These are phyloP conservation scores for Aspergillus tamarii DNA, from an alignment of 2,329 filamentous ascomycete genomes.

Conservation along the genomic window DNA sequence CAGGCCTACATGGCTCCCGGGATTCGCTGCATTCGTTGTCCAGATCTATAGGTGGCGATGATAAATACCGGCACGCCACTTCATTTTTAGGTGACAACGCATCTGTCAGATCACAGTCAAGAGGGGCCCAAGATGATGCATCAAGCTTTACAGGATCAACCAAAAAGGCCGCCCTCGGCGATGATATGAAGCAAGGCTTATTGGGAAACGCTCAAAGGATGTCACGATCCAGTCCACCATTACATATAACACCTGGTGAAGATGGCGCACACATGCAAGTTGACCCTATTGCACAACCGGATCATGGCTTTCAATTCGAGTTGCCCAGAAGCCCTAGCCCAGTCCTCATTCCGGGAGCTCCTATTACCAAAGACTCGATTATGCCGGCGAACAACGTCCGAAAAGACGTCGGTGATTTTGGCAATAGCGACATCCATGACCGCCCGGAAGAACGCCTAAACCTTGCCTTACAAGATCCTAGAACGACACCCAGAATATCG, in stretches of 20 bases:
- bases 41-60: conserved; percentile 73
- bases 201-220: conserved; percentile 61
- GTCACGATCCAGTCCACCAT: conserved; percentile 56
- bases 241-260: conserved; percentile 27
- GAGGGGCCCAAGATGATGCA: conserved; percentile 48
- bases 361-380: conserved; percentile 14
- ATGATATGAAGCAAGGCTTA: conserved; percentile 56
- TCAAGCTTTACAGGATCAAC: conserved; percentile 59
- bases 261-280: conserved; percentile 9
- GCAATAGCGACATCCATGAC: conserved; percentile 17
- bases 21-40: conserved; percentile 88
- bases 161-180: conserved; percentile 42
- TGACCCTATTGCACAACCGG: conserved; percentile 19
- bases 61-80: conserved; percentile 74
- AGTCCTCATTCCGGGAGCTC: conserved; percentile 20
- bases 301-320: conserved; percentile 26
- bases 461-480: conserved; percentile 25
- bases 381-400: conserved; percentile 7
- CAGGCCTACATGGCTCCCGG: conserved; percentile 73
- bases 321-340: conserved; percentile 26
- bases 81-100: conserved; percentile 55
- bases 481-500: conserved; percentile 39
- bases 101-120: conserved; percentile 43
- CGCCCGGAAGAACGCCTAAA: conserved; percentile 26
- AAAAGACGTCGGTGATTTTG: not conserved